These are phyloP conservation scores for Cladosporium sp. DNA, from an alignment of 2,329 filamentous ascomycete species.

Conservation along the genomic window DNA sequence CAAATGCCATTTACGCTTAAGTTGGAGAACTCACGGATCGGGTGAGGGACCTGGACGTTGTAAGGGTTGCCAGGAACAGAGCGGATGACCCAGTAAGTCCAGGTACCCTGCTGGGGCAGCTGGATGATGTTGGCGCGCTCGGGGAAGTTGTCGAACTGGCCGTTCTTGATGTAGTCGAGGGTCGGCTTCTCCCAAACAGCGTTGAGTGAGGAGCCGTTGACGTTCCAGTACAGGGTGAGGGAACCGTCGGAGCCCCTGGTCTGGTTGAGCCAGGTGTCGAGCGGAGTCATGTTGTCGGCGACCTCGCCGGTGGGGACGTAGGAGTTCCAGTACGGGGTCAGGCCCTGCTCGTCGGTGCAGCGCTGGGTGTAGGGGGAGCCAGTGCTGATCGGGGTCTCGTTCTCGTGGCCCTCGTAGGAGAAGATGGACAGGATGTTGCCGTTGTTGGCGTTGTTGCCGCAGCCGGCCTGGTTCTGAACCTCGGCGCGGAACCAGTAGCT, in stretches of 20 bases:
- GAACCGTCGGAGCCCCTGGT: conserved; percentile 23
- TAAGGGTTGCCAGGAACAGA: conserved; percentile 22
- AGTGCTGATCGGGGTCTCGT: conserved; percentile 25
- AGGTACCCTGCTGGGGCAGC: conserved; percentile 17
- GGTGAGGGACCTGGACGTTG: conserved; percentile 28
- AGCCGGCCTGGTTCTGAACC: conserved; percentile 37
- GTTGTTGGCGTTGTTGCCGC: conserved; percentile 28
- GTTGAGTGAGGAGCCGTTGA: conserved; percentile 38
- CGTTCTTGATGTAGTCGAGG: conserved; percentile 37
- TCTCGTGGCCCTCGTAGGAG: conserved; percentile 33
- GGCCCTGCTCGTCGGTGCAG: conserved; percentile 36
- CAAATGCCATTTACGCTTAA: background rate
- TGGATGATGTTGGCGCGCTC: conserved; percentile 35
- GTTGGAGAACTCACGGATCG: conserved; percentile 21
- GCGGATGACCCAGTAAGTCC: conserved; percentile 33
- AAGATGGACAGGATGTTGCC: conserved; percentile 32
- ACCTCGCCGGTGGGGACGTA: conserved; percentile 28
- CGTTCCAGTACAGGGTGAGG: conserved; percentile 30
- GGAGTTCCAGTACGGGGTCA: conserved; percentile 36
- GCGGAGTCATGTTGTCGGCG: conserved; percentile 21
- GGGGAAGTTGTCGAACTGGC: conserved; percentile 35
- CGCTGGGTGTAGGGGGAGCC: conserved; percentile 30
- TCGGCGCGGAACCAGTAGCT: conserved; percentile 34
- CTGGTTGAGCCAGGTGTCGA: conserved; percentile 26
- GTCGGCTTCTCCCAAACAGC: conserved; percentile 41